Base-by-base conservation (phyloP, 1,284 basidiomycete species). In the Mycena citricolor region DNA sequence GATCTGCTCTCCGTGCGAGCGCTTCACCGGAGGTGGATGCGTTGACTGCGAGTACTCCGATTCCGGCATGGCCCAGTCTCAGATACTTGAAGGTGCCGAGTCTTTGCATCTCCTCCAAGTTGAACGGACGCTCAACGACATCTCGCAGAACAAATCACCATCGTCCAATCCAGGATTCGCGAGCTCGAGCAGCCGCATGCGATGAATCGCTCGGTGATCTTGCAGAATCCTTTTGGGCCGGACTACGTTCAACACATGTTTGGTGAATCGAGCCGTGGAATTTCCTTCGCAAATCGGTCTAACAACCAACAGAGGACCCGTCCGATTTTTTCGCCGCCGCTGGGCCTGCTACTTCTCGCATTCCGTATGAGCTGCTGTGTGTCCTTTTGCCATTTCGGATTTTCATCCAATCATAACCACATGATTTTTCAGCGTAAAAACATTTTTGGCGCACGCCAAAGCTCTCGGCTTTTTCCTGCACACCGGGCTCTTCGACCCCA, bases 401-500 rank as follows among this genome's bases (percentile, higher is more conserved):
- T 49, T 19, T 52, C 57, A 38, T 22, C 23, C n/a, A n/a, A n/a
- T n/a, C n/a, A n/a, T n/a, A n/a, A n/a, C n/a, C n/a, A n/a, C n/a
- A 29, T 29, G 26, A 10, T 29, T 29, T 29, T 29, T 29, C 26
- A 29, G 26, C 26, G n/a, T n/a, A n/a, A n/a, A n/a, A n/a, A n/a
- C n/a, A n/a, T n/a, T n/a, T n/a, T n/a, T n/a, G n/a, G n/a, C n/a
- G n/a, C n/a, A n/a, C n/a, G n/a, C n/a, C n/a, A n/a, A n/a, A n/a
- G n/a, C 26, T 10, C 26, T 10, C 26, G 10, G 26, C 10, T 10
- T 29, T 10, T 29, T 29, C 26, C 26, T n/a, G 26, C 29, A 20
- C 20, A 32, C 42, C 8, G 32, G 44, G 8, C 10, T 49, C 4
- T 40, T 44, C 24, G 37, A 34, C 47, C 57, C n/a, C 46, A 62